Percentiles rank a stretch among this genome's conserved stretches.
Conservation (phyloP, 75 land plant species). For the Larix kaempferi region DNA sequence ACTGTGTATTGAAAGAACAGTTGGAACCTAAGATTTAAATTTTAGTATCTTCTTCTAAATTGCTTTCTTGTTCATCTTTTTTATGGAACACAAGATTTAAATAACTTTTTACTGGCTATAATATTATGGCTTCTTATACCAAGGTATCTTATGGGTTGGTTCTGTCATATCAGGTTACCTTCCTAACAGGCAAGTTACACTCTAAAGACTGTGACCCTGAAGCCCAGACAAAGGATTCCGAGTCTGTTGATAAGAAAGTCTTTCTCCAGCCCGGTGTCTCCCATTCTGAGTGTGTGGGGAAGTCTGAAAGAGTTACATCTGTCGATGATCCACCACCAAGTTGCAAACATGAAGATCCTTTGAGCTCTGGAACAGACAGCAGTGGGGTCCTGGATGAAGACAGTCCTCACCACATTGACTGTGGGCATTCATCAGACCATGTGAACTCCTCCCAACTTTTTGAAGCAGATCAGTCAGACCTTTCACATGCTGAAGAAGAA, state of each 20-base stretch:
- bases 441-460: conserved; percentile 28
- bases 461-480: conserved; percentile 27
- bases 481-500: conserved; percentile 25
- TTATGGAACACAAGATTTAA: not conserved
- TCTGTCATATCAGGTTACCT: conserved; percentile 5
- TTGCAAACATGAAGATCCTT: conserved; percentile 34
- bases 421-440: conserved; percentile 18
- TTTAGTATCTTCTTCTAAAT: not conserved
- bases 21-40: not conserved
- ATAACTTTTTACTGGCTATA: not conserved
- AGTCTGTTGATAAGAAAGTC: conserved; percentile 1
- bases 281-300: conserved; percentile 24
- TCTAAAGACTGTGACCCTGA: not conserved
- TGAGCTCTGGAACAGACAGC: conserved; percentile 27
- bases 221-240: conserved; percentile 1
- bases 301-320: conserved; percentile 10
- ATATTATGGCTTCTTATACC: not conserved
- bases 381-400: conserved; percentile 37
- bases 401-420: conserved; percentile 30
- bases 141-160: not conserved
- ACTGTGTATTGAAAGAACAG: not conserved
- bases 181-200: conserved; percentile 4
- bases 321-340: not conserved
- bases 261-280: conserved; percentile 4
- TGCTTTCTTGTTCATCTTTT: not conserved